Conservation (phyloP, 2,329 filamentous ascomycete genomes). For the Ceratocystis huliohia region DNA sequence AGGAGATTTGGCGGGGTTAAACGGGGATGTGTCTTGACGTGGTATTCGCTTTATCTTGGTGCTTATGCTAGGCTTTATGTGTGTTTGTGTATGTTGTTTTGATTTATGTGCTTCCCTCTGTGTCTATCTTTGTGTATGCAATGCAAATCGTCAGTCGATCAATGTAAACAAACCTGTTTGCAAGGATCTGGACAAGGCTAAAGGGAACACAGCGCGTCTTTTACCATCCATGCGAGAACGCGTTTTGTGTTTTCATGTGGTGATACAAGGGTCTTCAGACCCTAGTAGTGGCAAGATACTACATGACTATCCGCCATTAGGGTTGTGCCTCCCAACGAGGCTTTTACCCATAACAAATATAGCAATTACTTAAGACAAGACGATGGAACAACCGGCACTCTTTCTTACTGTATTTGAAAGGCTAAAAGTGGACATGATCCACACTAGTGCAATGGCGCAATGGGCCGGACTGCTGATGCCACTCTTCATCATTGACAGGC, state of each 20-base stretch:
- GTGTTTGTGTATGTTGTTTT: neutral
- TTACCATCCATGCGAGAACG: neutral
- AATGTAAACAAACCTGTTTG: neutral
- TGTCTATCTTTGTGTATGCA: neutral
- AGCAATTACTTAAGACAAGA: neutral
- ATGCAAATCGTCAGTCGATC: neutral
- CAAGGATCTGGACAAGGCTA: neutral
- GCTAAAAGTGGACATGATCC: conserved; percentile 4
- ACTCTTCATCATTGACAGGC: neutral
- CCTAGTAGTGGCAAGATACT: neutral
- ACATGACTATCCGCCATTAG: neutral
- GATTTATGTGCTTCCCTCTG: neutral
- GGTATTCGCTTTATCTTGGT: neutral
- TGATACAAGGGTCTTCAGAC: neutral
- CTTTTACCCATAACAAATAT: neutral
- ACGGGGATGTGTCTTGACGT: neutral
- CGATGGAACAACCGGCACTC: neutral
- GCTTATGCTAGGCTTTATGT: neutral
- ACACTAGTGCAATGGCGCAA: conserved; percentile 18
- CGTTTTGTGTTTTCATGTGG: neutral
- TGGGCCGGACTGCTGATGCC: conserved; percentile 11
- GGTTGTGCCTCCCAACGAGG: neutral
- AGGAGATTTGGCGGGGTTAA: too few relatives aligned
- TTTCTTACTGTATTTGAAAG: neutral
- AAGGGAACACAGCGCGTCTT: neutral